Conservation (phyloP, 768 basidiomycete species). For the Daedaleopsis nitida region DNA sequence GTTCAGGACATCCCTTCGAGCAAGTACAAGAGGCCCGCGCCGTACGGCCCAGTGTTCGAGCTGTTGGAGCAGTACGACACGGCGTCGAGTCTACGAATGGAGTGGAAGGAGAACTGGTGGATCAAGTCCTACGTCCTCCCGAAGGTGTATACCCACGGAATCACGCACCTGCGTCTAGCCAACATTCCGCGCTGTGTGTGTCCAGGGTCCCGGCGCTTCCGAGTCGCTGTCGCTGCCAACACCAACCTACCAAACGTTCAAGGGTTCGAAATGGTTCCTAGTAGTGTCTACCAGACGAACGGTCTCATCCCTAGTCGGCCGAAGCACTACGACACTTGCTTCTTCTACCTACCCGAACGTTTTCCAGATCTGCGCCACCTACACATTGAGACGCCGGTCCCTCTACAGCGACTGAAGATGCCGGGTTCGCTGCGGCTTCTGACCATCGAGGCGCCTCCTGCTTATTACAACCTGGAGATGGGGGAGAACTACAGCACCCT, state of each 20-base stretch:
- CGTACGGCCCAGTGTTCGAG: constrained; percentile 11
- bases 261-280: neutral
- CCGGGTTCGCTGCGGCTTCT: constrained; percentile 1
- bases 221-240: neutral
- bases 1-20: constrained; percentile 11
- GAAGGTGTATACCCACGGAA: neutral
- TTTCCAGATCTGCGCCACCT: constrained; percentile 16
- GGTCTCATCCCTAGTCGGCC: neutral
- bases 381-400: constrained; percentile 16
- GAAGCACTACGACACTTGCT: constrained; percentile 8
- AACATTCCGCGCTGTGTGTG: constrained; percentile 16
- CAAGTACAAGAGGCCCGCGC: neutral
- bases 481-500: constrained; percentile 14
- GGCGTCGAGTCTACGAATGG: constrained; percentile 3
- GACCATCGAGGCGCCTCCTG: constrained; percentile 15
- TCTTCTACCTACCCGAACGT: constrained; percentile 13
- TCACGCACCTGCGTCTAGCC: constrained; percentile 18
- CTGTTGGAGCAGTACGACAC: constrained; percentile 9
- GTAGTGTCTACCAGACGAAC: neutral
- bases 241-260: no score
- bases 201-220: neutral
- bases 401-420: constrained; percentile 7
- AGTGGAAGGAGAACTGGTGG: constrained; percentile 14
- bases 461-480: constrained; percentile 1
- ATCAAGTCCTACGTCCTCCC: constrained; percentile 14